phyloP scores from a whole-genome alignment of 495 filamentous ascomycete genomes.

The Penicillium malachiteum region DNA sequence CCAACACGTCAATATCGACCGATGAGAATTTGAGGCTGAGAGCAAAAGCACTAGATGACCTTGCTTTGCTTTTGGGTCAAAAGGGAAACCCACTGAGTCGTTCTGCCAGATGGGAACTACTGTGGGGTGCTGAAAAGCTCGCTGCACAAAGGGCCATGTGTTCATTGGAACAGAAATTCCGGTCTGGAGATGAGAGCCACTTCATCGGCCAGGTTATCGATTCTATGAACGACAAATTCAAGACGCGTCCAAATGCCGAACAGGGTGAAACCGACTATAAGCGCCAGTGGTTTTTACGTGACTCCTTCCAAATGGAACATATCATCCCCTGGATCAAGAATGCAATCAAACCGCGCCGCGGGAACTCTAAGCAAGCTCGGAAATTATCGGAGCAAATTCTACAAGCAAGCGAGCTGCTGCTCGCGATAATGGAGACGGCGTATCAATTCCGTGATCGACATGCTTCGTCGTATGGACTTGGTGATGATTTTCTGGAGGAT shows the following conservation, averaged over 20 bases:
- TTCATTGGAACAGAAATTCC: conserved; percentile 65
- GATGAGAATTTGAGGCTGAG: conserved; percentile 75
- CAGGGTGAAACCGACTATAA: conserved; percentile 67
- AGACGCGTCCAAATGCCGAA: conserved; percentile 52
- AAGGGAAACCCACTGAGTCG: conserved; percentile 58
- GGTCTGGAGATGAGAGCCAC: conserved; percentile 46
- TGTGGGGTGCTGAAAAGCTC: conserved; percentile 90
- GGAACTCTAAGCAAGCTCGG: conserved; percentile 30
- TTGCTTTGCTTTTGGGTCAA: conserved; percentile 63
- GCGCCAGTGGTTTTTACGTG: conserved; percentile 78
- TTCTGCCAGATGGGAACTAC: conserved; percentile 69
- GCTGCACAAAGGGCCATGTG: conserved; percentile 80
- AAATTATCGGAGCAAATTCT: conserved; percentile 56
- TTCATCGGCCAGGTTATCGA: conserved; percentile 68
- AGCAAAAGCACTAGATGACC: conserved; percentile 64
- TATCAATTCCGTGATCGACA: conserved; percentile 70
- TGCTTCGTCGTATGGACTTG: conserved; percentile 67
- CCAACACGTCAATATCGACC: conserved; percentile 67
- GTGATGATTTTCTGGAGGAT: conserved; percentile 59
- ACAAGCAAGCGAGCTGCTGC: conserved; percentile 78
- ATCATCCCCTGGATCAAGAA: conserved; percentile 74
- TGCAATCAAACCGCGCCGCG: conserved; percentile 60
- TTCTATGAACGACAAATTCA: conserved; percentile 67
- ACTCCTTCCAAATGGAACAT: conserved; percentile 69
- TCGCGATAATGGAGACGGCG: conserved; percentile 67